A percentile compares a stretch with the other conserved stretches of the same genome.
Evolutionary conservation across 2,329 filamentous ascomycete genomes (phyloP).

Genomic region (Verticillium klebahnii): DNA sequence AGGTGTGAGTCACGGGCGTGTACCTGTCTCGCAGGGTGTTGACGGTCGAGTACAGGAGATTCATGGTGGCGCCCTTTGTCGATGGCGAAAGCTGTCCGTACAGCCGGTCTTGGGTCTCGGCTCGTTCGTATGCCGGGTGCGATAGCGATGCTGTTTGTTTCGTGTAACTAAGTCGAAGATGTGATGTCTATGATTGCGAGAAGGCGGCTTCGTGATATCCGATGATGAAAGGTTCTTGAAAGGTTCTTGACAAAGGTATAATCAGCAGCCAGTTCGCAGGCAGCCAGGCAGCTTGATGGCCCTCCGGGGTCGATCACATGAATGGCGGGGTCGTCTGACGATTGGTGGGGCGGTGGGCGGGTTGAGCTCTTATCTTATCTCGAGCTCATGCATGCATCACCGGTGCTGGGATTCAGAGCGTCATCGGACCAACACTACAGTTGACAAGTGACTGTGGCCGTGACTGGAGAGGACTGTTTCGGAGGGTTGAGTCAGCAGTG

Average conservation of each 20-base stretch:
- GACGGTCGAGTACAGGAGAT: conserved; percentile 87
- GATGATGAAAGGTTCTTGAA: not conserved
- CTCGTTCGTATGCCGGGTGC: not conserved
- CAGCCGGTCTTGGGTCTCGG: not conserved
- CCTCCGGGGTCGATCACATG: conserved; percentile 14
- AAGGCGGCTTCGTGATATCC: not conserved
- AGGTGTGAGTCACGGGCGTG: conserved; percentile 82
- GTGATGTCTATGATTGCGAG: not conserved
- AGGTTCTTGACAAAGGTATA: not conserved
- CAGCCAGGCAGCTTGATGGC: conserved; percentile 5
- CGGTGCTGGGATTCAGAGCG: not conserved
- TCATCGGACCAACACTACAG: not conserved
- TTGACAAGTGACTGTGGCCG: not conserved
- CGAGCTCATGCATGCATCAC: no score
- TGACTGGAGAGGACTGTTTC: not conserved
- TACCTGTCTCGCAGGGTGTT: conserved; percentile 89
- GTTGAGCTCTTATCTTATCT: conserved; percentile 14
- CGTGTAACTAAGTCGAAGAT: not conserved
- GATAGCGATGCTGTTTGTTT: no score
- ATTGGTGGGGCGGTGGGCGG: conserved; percentile 9
- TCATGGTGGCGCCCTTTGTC: conserved; percentile 52
- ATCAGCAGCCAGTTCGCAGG: not conserved
- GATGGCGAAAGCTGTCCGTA: not conserved
- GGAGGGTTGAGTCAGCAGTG: not conserved
- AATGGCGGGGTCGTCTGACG: conserved; percentile 16